Evolutionary conservation across 805 yeast species (phyloP), one percentile per base, ranked within the genome.

Genomic region (Suhomyces emberorum): DNA sequence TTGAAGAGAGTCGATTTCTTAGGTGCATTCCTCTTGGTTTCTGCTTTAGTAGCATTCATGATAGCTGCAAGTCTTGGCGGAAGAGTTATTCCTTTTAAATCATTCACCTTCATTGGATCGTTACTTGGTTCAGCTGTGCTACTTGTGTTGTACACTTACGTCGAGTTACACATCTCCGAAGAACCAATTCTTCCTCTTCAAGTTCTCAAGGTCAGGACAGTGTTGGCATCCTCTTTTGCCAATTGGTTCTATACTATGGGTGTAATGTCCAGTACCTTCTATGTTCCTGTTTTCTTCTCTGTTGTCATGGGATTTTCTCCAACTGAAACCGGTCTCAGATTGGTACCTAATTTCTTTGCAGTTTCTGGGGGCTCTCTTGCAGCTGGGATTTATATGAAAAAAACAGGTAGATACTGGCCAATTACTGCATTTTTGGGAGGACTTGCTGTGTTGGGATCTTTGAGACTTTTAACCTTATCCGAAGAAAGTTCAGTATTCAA

Each of bases 221-320:
- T 85, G 14, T 55, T 80, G 22, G 70, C 81, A 7, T 78, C 86
- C 0, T 79, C 88, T 0, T 60, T 84, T 38, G 71, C 82, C 29
- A 81, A 81, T 55, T 78, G 85, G 77, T 79, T 83, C 47, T 68
- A 72, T 55, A 77, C 87, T 4, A 84, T 85, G 83, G 70, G 78
- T 1, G 72, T 74, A 12, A 83, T 74, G 54, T 64, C 88, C 1
- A 69, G 71, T 44, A 54, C 86, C 37, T 87, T 71, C 60, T 86
- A 80, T 57, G 69, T 80, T 3, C 96, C 96, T 1, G 69, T 87
- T 14, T 83, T 70, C 50, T 79, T 75, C 56, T 61, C 74, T 11
- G 61, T 84, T 0, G 84, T 78, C 2, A 53, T 71, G 42, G 70
- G 69, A 10, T 55, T 76, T 25, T 51, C 74, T 3, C 74, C 86